Evolutionary conservation across 148 eudicot genomes (phyloP).

Genomic region (Rhododendron henanense): DNA sequence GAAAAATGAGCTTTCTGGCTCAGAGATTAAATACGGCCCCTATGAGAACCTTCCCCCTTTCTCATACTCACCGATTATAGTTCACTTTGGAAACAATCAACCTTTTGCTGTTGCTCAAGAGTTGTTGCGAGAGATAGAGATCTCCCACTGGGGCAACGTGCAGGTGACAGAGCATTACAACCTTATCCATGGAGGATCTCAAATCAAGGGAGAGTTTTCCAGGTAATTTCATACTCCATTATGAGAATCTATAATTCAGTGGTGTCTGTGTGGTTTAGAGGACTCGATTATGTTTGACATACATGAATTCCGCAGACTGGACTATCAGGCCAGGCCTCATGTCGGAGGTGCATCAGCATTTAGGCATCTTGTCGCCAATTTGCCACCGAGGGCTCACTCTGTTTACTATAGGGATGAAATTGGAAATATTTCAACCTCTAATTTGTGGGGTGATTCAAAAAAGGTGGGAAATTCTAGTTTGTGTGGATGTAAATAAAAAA

Average conservation of each 20-base stretch:
- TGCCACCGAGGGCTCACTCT: slow-evolving; percentile 88
- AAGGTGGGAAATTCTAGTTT: slow-evolving; percentile 39
- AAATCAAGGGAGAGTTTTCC: slow-evolving; percentile 80
- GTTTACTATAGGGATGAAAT: slow-evolving; percentile 96
- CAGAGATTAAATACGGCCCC: slow-evolving; percentile 95
- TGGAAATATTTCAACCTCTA: slow-evolving; percentile 96
- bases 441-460: slow-evolving; percentile 54
- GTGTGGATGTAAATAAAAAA: background rate
- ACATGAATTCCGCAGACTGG: slow-evolving; percentile 48
- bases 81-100: slow-evolving; percentile 72
- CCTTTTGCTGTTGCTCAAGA: slow-evolving; percentile 88
- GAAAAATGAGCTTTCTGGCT: slow-evolving; percentile 65
- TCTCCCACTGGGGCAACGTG: slow-evolving; percentile 98
- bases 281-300: background rate
- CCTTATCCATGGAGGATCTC: slow-evolving; percentile 84
- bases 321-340: slow-evolving; percentile 67
- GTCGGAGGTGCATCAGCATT: slow-evolving; percentile 73
- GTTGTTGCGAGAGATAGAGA: slow-evolving; percentile 92
- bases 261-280: background rate
- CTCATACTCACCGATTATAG: slow-evolving; percentile 49
- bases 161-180: slow-evolving; percentile 92
- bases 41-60: slow-evolving; percentile 70
- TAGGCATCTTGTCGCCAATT: slow-evolving; percentile 55
- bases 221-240: slow-evolving; percentile 39
- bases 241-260: background rate